These are phyloP conservation scores for Yamadazyma nakazawae DNA, from an alignment of 805 yeast genomes.

Conservation along the genomic window DNA sequence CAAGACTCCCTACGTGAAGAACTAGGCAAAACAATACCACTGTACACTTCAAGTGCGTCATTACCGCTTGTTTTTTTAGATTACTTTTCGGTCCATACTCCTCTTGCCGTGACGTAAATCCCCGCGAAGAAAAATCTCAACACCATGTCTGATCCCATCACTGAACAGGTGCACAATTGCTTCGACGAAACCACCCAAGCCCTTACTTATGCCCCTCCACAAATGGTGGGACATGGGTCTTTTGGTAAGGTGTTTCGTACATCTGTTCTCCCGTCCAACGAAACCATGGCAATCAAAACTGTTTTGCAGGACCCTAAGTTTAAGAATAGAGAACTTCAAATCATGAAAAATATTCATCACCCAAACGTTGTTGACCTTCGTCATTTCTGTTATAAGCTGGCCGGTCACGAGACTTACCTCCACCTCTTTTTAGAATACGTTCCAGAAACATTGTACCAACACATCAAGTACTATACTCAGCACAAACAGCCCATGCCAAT, in stretches of 20 bases:
- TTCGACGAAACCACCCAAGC: slow-evolving; percentile 58
- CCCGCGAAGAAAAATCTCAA: background rate
- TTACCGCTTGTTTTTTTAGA: background rate
- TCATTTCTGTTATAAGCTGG: slow-evolving; percentile 76
- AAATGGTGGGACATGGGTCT: slow-evolving; percentile 98
- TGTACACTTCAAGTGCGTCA: background rate
- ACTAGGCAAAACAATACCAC: too few species aligned
- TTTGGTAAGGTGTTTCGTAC: slow-evolving; percentile 96
- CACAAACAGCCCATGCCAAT: slow-evolving; percentile 79
- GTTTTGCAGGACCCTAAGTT: slow-evolving; percentile 95
- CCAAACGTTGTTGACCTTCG: slow-evolving; percentile 82
- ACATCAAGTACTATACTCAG: slow-evolving; percentile 76
- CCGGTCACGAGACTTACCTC: slow-evolving; percentile 78
- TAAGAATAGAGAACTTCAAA: slow-evolving; percentile 90
- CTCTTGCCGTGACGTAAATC: background rate
- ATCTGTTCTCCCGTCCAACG: slow-evolving; percentile 55
- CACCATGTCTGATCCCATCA: slow-evolving; percentile 14
- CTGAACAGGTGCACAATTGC: slow-evolving; percentile 71
- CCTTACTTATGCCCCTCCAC: slow-evolving; percentile 73
- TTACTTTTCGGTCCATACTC: background rate
- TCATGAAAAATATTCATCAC: slow-evolving; percentile 87
- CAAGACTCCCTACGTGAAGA: too few species aligned
- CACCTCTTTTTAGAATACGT: slow-evolving; percentile 87
- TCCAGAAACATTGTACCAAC: slow-evolving; percentile 91
- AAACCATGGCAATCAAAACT: slow-evolving; percentile 87